phyloP scores from a whole-genome alignment of 2,329 filamentous ascomycete genomes.

The Huntiella moniliformis region DNA sequence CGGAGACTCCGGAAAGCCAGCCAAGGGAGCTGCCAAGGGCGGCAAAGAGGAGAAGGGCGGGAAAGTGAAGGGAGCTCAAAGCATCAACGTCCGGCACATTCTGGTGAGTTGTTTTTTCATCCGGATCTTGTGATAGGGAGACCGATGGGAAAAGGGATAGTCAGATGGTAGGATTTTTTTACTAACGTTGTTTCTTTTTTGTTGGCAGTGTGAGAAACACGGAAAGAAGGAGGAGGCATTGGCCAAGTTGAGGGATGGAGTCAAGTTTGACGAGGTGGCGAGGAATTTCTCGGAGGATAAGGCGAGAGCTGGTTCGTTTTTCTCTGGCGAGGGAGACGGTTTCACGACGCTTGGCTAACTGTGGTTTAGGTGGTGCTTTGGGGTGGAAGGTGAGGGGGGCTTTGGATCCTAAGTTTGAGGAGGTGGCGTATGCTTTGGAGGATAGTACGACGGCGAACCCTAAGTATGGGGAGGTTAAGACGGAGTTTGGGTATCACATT shows the following conservation, averaged over 20 bases:
- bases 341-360: background rate
- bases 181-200: background rate
- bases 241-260: conserved; percentile 44
- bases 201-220: conserved; percentile 48
- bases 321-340: background rate
- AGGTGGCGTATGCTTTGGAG: conserved; percentile 50
- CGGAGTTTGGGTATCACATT: conserved; percentile 59
- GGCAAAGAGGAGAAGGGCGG: conserved; percentile 21
- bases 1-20: conserved; percentile 5
- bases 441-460: conserved; percentile 45
- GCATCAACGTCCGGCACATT: conserved; percentile 59
- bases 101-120: conserved; percentile 22
- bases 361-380: conserved; percentile 40
- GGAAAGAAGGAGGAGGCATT: conserved; percentile 61
- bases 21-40: conserved; percentile 18
- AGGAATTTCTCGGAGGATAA: conserved; percentile 60
- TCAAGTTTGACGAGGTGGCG: conserved; percentile 59
- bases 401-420: conserved; percentile 51
- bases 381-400: conserved; percentile 56
- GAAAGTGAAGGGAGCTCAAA: conserved; percentile 42
- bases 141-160: background rate
- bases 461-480: conserved; percentile 53
- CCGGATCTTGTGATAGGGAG: background rate
- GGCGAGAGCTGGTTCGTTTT: conserved; percentile 37
- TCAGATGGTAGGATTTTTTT: background rate